Conservation (phyloP, 2,329 filamentous ascomycete genomes). For the Zymoseptoria ardabiliae region DNA sequence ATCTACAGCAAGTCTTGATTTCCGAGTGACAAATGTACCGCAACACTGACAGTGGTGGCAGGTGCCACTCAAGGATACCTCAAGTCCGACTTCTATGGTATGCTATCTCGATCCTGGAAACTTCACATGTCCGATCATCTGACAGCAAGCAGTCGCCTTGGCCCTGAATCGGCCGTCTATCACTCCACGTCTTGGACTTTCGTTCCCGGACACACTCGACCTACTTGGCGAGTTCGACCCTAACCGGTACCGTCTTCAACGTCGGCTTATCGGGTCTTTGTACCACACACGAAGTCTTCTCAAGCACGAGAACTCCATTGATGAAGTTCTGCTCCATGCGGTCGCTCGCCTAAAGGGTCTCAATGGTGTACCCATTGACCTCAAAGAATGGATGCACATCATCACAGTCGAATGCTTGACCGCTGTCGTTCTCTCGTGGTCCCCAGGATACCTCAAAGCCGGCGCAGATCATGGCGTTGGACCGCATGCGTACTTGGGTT, state of each 20-base stretch:
- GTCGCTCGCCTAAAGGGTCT: slow-evolving; percentile 4
- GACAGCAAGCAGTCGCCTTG: neutral
- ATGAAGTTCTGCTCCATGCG: slow-evolving; percentile 9
- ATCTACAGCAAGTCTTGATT: slow-evolving; percentile 7
- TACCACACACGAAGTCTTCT: slow-evolving; percentile 10
- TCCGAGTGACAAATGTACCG: neutral
- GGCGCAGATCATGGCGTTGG: slow-evolving; percentile 11
- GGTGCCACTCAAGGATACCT: slow-evolving; percentile 7
- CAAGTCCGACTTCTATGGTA: slow-evolving; percentile 13
- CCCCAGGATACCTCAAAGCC: slow-evolving; percentile 11
- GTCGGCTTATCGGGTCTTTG: slow-evolving; percentile 11
- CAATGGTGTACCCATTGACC: slow-evolving; percentile 6
- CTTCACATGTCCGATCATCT: neutral
- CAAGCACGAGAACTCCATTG: slow-evolving; percentile 9
- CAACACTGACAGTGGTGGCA: neutral
- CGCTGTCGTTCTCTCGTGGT: slow-evolving; percentile 11
- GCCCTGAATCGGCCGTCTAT: slow-evolving; percentile 12
- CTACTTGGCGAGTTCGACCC: slow-evolving; percentile 13
- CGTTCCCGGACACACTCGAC: slow-evolving; percentile 11
- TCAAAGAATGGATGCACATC: slow-evolving; percentile 17
- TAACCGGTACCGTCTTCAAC: slow-evolving; percentile 11
- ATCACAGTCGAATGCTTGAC: slow-evolving; percentile 14
- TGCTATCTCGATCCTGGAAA: neutral
- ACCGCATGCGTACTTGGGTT: slow-evolving; percentile 12
- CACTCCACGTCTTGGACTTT: slow-evolving; percentile 1